A percentile compares a stretch with the other conserved stretches of the same genome.
phyloP scores from a whole-genome alignment of 2,329 filamentous ascomycete genomes.

The Aspergillus transmontanensis region DNA sequence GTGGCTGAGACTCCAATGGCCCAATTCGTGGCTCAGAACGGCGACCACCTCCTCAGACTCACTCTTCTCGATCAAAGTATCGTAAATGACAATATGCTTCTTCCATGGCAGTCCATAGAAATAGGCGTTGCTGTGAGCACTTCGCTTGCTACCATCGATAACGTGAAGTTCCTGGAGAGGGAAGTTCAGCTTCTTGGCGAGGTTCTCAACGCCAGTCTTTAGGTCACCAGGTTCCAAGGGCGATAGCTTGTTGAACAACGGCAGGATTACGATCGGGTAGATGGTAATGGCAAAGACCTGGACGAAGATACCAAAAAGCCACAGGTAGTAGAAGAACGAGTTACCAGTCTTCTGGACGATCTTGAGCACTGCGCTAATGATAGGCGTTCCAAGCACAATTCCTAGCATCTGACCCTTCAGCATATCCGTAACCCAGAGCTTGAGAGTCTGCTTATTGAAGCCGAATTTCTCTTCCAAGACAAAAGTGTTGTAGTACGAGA shows the following conservation, averaged over 20 bases:
- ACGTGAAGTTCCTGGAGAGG: constrained; percentile 91
- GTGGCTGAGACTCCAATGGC: constrained; percentile 95
- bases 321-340: constrained; percentile 97
- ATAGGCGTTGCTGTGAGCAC: constrained; percentile 87
- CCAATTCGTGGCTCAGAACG: constrained; percentile 91
- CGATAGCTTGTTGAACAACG: constrained; percentile 97
- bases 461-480: constrained; percentile 95
- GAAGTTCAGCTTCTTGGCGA: constrained; percentile 84
- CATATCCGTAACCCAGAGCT: constrained; percentile 85
- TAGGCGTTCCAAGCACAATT: constrained; percentile 77
- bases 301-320: constrained; percentile 85
- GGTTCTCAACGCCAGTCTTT: constrained; percentile 82
- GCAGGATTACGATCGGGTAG: constrained; percentile 91
- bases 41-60: constrained; percentile 90
- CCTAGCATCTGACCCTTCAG: constrained; percentile 86
- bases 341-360: constrained; percentile 94
- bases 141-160: constrained; percentile 88
- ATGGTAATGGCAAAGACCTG: constrained; percentile 95
- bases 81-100: constrained; percentile 99
- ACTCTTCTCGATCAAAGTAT: constrained; percentile 95
- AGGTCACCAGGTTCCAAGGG: constrained; percentile 84
- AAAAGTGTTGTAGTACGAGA: constrained; percentile 89
- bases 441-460: constrained; percentile 96
- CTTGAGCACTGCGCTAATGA: constrained; percentile 87
- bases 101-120: constrained; percentile 99